Percentiles rank a stretch among this genome's conserved stretches.
Evolutionary conservation across 768 basidiomycete species (phyloP).

Genomic region (Boletus subcaerulescens): DNA sequence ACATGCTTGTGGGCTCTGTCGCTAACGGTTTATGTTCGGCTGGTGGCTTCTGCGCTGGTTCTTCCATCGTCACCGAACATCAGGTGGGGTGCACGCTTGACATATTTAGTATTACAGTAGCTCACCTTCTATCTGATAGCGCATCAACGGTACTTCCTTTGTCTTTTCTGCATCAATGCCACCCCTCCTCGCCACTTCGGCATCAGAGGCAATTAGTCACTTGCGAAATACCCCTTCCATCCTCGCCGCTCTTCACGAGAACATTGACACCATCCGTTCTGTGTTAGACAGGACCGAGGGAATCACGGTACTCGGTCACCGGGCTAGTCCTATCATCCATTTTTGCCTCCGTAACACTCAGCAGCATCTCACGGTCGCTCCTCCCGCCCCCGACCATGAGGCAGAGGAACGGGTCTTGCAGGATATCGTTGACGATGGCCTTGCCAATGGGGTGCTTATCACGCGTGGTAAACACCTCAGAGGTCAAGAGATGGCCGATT

Average conservation of each 20-base stretch:
- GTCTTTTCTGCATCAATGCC: conserved; percentile 97
- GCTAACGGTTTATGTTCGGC: conserved; percentile 78
- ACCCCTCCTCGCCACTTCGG: conserved; percentile 81
- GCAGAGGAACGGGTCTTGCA: conserved; percentile 81
- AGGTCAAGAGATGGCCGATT: conserved; percentile 81
- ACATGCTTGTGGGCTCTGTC: conserved; percentile 92
- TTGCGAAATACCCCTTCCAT: conserved; percentile 74
- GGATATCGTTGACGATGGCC: conserved; percentile 86
- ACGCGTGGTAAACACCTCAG: conserved; percentile 80
- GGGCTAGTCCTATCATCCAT: conserved; percentile 86
- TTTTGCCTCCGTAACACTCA: conserved; percentile 53
- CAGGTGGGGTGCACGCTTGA: conserved; percentile 49
- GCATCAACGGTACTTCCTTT: conserved; percentile 93
- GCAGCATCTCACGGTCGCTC: conserved; percentile 19
- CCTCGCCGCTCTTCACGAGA: conserved; percentile 75
- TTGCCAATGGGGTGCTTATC: conserved; percentile 79
- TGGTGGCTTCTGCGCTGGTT: conserved; percentile 96
- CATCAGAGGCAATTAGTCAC: conserved; percentile 81
- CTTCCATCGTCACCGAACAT: conserved; percentile 76
- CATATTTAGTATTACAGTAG: background rate
- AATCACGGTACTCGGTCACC: conserved; percentile 85
- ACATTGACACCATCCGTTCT: conserved; percentile 71
- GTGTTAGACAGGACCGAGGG: conserved; percentile 77
- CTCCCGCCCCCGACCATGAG: conserved; percentile 46
- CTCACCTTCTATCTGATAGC: conserved; percentile 42